Evolutionary conservation across 352 stramenopile genomes (phyloP), one percentile per base, ranked within the genome.

Genomic region (Phytophthora palmivora): DNA sequence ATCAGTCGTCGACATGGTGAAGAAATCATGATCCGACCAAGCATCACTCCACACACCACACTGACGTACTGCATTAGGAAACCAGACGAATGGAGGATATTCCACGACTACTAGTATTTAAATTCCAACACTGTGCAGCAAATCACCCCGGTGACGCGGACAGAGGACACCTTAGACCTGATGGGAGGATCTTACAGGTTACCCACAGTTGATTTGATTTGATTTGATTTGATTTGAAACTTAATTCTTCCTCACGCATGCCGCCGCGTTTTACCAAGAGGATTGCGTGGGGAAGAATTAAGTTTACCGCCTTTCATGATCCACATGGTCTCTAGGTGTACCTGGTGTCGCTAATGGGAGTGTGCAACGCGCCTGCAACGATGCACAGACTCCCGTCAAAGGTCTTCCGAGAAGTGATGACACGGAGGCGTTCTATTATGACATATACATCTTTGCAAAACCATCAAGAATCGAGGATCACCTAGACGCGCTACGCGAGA

Each of bases 241-340:
- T n/a, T n/a, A n/a, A n/a, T n/a, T n/a, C n/a, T n/a, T n/a, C n/a
- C n/a, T n/a, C n/a, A n/a, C n/a, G n/a, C n/a, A n/a, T n/a, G n/a
- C n/a, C n/a, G n/a, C 32, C 0, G 56, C 34, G 6, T 72, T 51
- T 42, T 73, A 67, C 30, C 67, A 72, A 56, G 56, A 70, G 2
- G n/a, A n/a, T n/a, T 34, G 39, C 16, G 69, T 70, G 62, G 18
- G 30, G 15, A 61, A 43, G 58, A 70, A 65, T 73, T 16, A 45
- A 37, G 24, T 62, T 51, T 28, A 74, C 58, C 0, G 65, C 65
- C 0, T 67, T 72, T 10, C 28, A 41, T 19, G 38, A 33, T 0
- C 48, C 34, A 3, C 44, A 46, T 10, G 48, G 48, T 36, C 34
- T 67, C 6, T 37, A 36, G 34, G 38, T n/a, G n/a, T 46, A 46